phyloP scores from a whole-genome alignment of 768 basidiomycete genomes.

The Xanthoconium stramineum region DNA sequence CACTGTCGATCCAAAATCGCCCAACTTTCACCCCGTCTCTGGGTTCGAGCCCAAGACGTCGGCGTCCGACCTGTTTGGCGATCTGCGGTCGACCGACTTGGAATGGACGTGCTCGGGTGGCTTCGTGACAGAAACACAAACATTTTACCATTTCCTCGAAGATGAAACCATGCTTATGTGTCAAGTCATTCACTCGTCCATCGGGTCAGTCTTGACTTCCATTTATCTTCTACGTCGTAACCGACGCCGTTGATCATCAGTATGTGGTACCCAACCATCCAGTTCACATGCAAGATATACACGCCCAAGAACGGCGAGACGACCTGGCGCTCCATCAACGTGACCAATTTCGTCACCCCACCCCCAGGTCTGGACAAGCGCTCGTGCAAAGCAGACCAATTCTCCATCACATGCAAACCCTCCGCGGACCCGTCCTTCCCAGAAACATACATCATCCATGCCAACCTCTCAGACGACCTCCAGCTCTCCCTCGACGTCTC shows the following conservation, averaged over 20 bases:
- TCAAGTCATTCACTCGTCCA: constrained; percentile 84
- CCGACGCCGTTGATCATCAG: constrained; percentile 38
- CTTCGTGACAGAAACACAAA: constrained; percentile 89
- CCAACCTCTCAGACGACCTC: constrained; percentile 74
- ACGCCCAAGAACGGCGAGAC: constrained; percentile 72
- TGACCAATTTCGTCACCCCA: constrained; percentile 72
- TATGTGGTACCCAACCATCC: constrained; percentile 90
- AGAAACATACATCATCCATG: constrained; percentile 77
- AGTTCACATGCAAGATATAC: constrained; percentile 88
- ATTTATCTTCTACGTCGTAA: not conserved
- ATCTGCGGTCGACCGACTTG: constrained; percentile 69
- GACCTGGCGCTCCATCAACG: constrained; percentile 86
- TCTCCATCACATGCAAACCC: constrained; percentile 65
- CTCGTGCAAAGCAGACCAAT: constrained; percentile 83
- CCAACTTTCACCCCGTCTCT: constrained; percentile 83
- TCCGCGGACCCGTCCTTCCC: constrained; percentile 54
- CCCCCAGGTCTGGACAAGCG: constrained; percentile 81
- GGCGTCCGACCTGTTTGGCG: constrained; percentile 65
- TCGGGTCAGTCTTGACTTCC: constrained; percentile 61
- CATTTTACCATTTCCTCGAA: constrained; percentile 76
- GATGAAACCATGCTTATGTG: constrained; percentile 79
- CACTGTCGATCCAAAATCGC: constrained; percentile 61
- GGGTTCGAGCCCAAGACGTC: constrained; percentile 41
- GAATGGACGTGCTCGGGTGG: constrained; percentile 83
- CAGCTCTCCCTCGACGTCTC: constrained; percentile 74